These are phyloP conservation scores for Arctium lappa DNA, from an alignment of 129 eudicot species.

Conservation along the genomic window DNA sequence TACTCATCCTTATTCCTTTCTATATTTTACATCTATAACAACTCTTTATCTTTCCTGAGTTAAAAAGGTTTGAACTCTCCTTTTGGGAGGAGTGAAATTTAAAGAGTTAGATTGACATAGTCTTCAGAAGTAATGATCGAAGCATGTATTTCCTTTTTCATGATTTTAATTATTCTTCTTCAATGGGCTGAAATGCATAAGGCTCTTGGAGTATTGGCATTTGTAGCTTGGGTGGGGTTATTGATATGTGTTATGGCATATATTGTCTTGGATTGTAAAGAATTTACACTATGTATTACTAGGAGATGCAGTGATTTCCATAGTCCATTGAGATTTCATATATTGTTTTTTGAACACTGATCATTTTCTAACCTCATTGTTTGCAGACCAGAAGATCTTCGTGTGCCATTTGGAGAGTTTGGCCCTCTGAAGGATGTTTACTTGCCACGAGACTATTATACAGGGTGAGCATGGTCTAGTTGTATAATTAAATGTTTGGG, in stretches of 20 bases:
- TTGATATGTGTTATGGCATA: neutral
- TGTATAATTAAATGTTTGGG: neutral
- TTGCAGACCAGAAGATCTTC: conserved; percentile 72
- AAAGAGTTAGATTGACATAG: neutral
- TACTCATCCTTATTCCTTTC: neutral
- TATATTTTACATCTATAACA: neutral
- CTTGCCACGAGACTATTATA: conserved; percentile 61
- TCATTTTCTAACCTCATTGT: conserved; percentile 1
- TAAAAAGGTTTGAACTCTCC: neutral
- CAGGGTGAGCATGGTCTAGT: conserved; percentile 42
- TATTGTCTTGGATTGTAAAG: neutral
- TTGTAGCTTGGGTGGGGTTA: neutral
- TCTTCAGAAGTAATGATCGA: neutral
- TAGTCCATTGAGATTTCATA: neutral
- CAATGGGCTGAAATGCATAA: neutral
- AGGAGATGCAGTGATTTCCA: neutral
- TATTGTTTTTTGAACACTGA: neutral
- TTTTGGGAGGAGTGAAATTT: neutral
- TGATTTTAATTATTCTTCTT: neutral
- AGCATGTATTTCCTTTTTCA: neutral
- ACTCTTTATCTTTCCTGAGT: neutral
- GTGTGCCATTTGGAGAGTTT: conserved; percentile 47
- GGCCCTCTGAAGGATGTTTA: conserved; percentile 51
- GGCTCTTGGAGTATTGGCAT: neutral
- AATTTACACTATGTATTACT: neutral